Percentiles rank a stretch among this genome's conserved stretches.
Conservation (phyloP, 805 yeast genomes). For the Candida chilensis region DNA sequence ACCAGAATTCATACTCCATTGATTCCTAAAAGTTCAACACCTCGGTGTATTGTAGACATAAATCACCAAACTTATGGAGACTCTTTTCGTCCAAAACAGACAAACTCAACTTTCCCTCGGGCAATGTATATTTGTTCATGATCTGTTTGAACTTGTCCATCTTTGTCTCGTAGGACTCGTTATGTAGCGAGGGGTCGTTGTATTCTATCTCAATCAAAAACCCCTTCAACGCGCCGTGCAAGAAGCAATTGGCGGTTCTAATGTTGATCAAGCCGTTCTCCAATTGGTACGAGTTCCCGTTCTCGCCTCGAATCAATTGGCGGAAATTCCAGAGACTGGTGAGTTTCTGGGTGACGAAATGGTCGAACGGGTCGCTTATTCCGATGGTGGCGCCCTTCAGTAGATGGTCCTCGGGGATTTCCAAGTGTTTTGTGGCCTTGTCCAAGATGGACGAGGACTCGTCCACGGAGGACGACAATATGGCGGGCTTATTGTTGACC, state of each 20-base stretch:
- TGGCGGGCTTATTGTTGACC: conserved; percentile 25
- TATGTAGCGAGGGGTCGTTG: conserved; percentile 5
- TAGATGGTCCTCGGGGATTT: conserved; percentile 25
- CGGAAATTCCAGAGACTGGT: conserved; percentile 63
- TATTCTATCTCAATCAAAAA: conserved; percentile 53
- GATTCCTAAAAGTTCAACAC: conserved; percentile 21
- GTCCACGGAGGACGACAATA: conserved; percentile 2
- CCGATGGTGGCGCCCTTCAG: conserved; percentile 48
- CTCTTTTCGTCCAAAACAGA: conserved; percentile 15
- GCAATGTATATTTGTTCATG: conserved; percentile 23
- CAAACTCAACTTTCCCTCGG: conserved; percentile 24
- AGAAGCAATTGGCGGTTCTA: conserved; percentile 60
- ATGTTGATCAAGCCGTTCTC: conserved; percentile 42
- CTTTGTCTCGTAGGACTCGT: conserved; percentile 5
- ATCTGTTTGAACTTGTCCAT: conserved; percentile 14
- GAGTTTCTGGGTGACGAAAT: conserved; percentile 44
- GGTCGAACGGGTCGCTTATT: conserved; percentile 47
- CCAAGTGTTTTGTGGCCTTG: conserved; percentile 8
- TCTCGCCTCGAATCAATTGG: conserved; percentile 67
- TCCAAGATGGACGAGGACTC: conserved; percentile 6
- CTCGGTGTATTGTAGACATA: conserved; percentile 30
- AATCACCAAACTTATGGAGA: conserved; percentile 24
- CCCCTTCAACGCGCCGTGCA: conserved; percentile 70
- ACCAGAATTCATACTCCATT: no score
- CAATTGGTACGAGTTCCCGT: conserved; percentile 58